phyloP scores from a whole-genome alignment of 441 rosid genomes.

The Dalechampia spathulata region DNA sequence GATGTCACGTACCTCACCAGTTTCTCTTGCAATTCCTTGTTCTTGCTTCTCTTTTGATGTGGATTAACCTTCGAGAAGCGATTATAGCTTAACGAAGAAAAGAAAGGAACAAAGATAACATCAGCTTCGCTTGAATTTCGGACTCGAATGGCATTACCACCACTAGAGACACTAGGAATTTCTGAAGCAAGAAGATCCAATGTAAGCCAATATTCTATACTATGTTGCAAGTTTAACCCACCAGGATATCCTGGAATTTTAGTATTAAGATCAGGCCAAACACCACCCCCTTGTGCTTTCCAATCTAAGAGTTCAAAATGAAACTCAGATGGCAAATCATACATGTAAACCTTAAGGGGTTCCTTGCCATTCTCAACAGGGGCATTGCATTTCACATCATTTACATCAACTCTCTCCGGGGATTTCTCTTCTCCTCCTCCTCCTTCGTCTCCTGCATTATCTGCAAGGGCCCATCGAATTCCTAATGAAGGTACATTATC shows the following conservation, averaged over 20 bases:
- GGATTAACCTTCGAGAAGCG: constrained; percentile 59
- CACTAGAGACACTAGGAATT: constrained; percentile 28
- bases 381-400: constrained; percentile 24
- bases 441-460: constrained; percentile 15
- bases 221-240: constrained; percentile 85
- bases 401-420: constrained; percentile 15
- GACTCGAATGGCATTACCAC: constrained; percentile 52
- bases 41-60: constrained; percentile 48
- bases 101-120: constrained; percentile 74
- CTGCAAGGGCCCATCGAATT: constrained; percentile 16
- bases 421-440: constrained; percentile 7
- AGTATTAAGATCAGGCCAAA: constrained; percentile 76
- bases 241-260: constrained; percentile 65
- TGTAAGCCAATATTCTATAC: constrained; percentile 91
- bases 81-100: constrained; percentile 79
- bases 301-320: constrained; percentile 79
- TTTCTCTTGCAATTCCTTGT: constrained; percentile 62
- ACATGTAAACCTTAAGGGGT: constrained; percentile 80
- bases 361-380: constrained; percentile 6
- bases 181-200: constrained; percentile 76
- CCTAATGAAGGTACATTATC: constrained; percentile 21
- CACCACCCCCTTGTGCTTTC: constrained; percentile 40
- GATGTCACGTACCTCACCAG: constrained; percentile 46
- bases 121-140: constrained; percentile 76
- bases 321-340: constrained; percentile 75